phyloP scores from a whole-genome alignment of 1,284 basidiomycete genomes.

The Apiotrichum brassicae region DNA sequence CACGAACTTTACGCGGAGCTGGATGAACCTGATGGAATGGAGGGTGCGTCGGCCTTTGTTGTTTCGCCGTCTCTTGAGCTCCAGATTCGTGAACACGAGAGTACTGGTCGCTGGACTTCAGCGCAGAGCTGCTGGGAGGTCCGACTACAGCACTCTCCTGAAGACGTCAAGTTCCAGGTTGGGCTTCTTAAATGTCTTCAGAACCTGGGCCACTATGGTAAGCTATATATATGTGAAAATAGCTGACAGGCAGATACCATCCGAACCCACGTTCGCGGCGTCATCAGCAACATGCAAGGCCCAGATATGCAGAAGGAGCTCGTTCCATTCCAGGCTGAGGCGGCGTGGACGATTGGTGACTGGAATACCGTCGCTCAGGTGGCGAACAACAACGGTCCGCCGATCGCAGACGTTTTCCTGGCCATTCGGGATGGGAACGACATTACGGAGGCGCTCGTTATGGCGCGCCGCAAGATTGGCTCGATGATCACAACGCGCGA shows the following conservation, averaged over 20 bases:
- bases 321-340: conserved; percentile 82
- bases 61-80: conserved; percentile 87
- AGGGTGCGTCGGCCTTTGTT: conserved; percentile 86
- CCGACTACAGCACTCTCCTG: conserved; percentile 80
- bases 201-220: conserved; percentile 95
- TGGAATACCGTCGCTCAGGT: conserved; percentile 67
- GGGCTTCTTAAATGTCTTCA: conserved; percentile 86
- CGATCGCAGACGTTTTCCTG: conserved; percentile 75
- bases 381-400: conserved; percentile 54
- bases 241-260: conserved; percentile 66
- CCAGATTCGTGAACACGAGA: conserved; percentile 97
- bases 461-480: conserved; percentile 72
- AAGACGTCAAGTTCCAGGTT: conserved; percentile 81
- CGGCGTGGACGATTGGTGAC: conserved; percentile 90
- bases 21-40: conserved; percentile 99
- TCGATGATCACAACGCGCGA: conserved; percentile 70
- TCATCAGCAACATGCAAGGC: conserved; percentile 64
- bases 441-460: conserved; percentile 55
- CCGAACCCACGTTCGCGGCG: conserved; percentile 88
- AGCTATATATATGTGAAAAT: conserved; percentile 24
- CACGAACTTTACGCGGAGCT: conserved; percentile 95
- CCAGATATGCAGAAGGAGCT: conserved; percentile 76
- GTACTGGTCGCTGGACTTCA: conserved; percentile 93
- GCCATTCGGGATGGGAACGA: conserved; percentile 57
- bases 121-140: conserved; percentile 99